phyloP scores from a whole-genome alignment of 352 stramenopile genomes.

The Phytophthora hybrid region DNA sequence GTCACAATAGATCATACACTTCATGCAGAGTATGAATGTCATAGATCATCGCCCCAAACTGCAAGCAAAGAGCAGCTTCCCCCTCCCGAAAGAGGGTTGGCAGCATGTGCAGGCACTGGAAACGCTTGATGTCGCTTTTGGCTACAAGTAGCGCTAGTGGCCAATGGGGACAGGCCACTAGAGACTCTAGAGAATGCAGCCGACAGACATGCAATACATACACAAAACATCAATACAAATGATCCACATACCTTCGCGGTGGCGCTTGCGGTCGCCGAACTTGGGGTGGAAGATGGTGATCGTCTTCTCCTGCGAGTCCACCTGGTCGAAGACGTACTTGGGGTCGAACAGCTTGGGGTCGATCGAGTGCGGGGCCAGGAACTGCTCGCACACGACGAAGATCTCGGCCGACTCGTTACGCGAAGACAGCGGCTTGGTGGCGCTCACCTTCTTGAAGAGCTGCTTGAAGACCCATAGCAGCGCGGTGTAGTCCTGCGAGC shows the following conservation, averaged over 20 bases:
- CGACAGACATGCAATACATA: constrained; percentile 43
- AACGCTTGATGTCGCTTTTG: constrained; percentile 91
- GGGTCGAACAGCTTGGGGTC: constrained; percentile 98
- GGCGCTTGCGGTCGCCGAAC: constrained; percentile 94
- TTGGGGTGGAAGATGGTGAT: constrained; percentile 99
- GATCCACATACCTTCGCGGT: constrained; percentile 88
- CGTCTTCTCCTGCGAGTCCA: constrained; percentile 88
- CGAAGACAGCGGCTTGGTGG: constrained; percentile 98
- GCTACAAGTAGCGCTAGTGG: constrained; percentile 90
- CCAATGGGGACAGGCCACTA: constrained; percentile 81
- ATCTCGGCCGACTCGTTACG: constrained; percentile 99
- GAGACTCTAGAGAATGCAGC: constrained; percentile 93
- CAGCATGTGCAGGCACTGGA: constrained; percentile 58
- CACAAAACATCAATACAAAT: constrained; percentile 20
- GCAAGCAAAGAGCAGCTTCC: constrained; percentile 53
- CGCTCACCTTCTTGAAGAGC: constrained; percentile 98
- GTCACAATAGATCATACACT: constrained; percentile 2
- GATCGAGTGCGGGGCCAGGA: constrained; percentile 96
- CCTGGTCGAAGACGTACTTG: constrained; percentile 97
- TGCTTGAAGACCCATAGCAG: constrained; percentile 99
- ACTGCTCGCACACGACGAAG: constrained; percentile 98
- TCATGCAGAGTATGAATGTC: constrained; percentile 59
- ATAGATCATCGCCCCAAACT: constrained; percentile 83
- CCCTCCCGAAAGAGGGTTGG: constrained; percentile 31
- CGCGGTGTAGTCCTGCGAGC: constrained; percentile 98